Evolutionary conservation across 2,329 filamentous ascomycete genomes (phyloP).

Genomic region (Colletotrichum lentis): DNA sequence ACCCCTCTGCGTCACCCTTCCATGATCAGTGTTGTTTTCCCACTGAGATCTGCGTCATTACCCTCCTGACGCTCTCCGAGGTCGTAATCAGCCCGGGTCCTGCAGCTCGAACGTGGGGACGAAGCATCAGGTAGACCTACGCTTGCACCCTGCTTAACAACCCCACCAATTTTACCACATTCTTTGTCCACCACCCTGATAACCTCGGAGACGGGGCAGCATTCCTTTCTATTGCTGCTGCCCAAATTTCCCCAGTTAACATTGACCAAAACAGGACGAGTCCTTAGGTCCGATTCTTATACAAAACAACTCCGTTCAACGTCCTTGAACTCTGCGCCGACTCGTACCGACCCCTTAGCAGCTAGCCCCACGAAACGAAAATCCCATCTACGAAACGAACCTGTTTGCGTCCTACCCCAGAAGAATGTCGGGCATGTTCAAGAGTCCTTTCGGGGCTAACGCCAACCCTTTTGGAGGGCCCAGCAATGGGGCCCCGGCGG

Average conservation of each 20-base stretch:
- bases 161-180: slow-evolving; percentile 36
- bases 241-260: slow-evolving; percentile 57
- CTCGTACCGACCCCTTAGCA: slow-evolving; percentile 60
- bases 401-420: slow-evolving; percentile 41
- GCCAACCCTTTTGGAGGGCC: slow-evolving; percentile 77
- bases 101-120: slow-evolving; percentile 20
- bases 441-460: slow-evolving; percentile 72
- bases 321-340: slow-evolving; percentile 76
- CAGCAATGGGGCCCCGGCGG: slow-evolving; percentile 49
- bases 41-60: slow-evolving; percentile 7
- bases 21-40: not conserved
- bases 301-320: slow-evolving; percentile 65
- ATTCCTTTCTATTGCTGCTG: slow-evolving; percentile 12
- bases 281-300: slow-evolving; percentile 68
- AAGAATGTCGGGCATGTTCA: slow-evolving; percentile 79
- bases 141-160: slow-evolving; percentile 23
- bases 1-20: slow-evolving; percentile 15
- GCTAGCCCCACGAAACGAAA: not conserved
- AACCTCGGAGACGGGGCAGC: slow-evolving; percentile 24
- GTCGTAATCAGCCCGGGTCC: slow-evolving; percentile 8
- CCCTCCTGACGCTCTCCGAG: not conserved
- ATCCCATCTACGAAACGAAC: slow-evolving; percentile 1
- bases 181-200: slow-evolving; percentile 34
- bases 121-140: slow-evolving; percentile 12
- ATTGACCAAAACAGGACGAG: slow-evolving; percentile 65